Base-by-base conservation (phyloP, 1,284 basidiomycete species). In the Fomitopsis palustris region DNA sequence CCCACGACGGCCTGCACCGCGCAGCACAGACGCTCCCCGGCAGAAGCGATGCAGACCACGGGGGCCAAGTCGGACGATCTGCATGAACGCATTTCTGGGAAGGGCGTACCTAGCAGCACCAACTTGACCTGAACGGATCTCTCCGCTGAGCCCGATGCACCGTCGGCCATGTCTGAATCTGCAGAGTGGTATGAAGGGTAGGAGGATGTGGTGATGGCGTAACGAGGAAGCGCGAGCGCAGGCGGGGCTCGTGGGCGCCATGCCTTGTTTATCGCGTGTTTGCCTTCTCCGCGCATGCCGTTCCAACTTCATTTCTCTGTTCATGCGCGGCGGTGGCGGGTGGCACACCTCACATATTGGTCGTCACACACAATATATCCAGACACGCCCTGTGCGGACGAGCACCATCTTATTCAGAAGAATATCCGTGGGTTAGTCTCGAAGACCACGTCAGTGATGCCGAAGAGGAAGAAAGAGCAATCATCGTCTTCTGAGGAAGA, bases 81-180 rank as follows among this genome's bases (percentile, higher is more conserved):
- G n/a, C 39, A 19, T 4, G 31, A 19, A 38, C 17, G 19, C 43
- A 21, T 19, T 39, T 51, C 9, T 47, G 45, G 54, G 33, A 38
- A 29, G 25, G 35, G 19, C 84, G 71, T 69, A 92, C 91, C 92
- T 64, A 95, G 81, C 19, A 95, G 81, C 63, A 95, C 93, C 55
- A 96, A 84, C 76, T 95, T 96, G 65, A 95, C 93, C 77, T 95
- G 93, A 41, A 94, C 87, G 66, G 92, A 92, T 76, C 92, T 93
- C 75, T 95, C 90, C 59, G 80, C 78, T 56, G 87, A 80, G 62
- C 86, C 86, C 68, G 87, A 85, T 67, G 86, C 84, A 73, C 84
- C 74, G 69, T 91, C 88, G 55, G 85, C 77, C 89, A 91, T 90
- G 63, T 65, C 86, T 64, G 56, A 54, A 58, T 59, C 19, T 60